phyloP scores from a whole-genome alignment of 495 filamentous ascomycete genomes.

The Aspergillus ellipticus region DNA sequence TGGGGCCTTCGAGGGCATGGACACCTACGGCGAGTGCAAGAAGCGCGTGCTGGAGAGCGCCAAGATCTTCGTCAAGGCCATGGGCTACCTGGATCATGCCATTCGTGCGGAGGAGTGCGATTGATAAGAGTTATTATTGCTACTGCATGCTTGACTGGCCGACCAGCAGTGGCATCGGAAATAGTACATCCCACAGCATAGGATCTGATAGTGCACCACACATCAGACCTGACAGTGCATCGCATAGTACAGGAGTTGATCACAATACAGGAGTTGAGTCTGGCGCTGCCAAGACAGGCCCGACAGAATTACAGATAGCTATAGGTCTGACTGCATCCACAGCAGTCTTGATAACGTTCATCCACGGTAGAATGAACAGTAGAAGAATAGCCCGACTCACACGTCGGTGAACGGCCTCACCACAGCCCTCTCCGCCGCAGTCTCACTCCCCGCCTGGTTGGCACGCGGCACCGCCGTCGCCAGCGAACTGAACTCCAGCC shows the following conservation, averaged over 20 bases:
- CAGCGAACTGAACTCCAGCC: constrained; percentile 24
- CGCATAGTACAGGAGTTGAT: no score
- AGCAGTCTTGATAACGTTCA: no score
- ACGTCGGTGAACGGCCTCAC: constrained; percentile 35
- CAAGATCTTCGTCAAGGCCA: constrained; percentile 60
- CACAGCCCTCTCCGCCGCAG: constrained; percentile 16
- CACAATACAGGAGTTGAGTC: no score
- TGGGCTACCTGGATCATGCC: constrained; percentile 51
- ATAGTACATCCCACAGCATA: no score
- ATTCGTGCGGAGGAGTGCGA: constrained; percentile 21
- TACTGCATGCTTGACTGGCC: no score
- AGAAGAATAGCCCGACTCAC: constrained; percentile 1
- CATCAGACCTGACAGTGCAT: no score
- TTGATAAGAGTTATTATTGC: not conserved
- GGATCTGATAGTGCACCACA: no score
- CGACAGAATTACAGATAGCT: not conserved
- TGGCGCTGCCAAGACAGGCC: no score
- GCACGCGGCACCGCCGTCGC: constrained; percentile 18
- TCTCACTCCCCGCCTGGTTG: not conserved
- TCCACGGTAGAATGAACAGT: not conserved
- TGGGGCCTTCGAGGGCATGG: constrained; percentile 59
- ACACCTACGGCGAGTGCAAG: constrained; percentile 58
- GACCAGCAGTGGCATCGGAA: no score
- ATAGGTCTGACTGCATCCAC: not conserved
- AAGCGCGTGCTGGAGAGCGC: constrained; percentile 67